Conservation (phyloP, 2,329 filamentous ascomycete species). For the Cladophialophora carrionii region DNA sequence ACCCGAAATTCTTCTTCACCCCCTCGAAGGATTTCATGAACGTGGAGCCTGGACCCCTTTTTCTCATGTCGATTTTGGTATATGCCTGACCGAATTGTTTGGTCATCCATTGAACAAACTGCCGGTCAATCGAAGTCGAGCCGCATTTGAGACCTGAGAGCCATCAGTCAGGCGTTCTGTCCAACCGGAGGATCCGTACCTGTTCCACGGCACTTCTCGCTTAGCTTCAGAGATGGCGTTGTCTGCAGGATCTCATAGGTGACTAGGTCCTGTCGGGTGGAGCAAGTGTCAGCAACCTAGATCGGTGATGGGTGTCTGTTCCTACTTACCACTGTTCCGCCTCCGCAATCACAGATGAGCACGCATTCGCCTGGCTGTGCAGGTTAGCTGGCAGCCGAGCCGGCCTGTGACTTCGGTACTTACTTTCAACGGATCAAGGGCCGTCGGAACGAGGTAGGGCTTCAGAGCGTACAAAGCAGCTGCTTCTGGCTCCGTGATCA, state of each 20-base stretch:
- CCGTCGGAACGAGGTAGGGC: not conserved
- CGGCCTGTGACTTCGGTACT: not conserved
- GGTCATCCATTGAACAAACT: not conserved
- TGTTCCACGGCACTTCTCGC: not conserved
- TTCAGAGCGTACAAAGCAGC: slow-evolving; percentile 36
- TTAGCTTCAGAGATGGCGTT: not conserved
- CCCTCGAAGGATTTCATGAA: not conserved
- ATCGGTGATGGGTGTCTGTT: not conserved
- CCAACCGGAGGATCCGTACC: not conserved
- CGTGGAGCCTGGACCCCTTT: not conserved
- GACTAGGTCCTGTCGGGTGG: not conserved
- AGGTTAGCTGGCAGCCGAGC: not conserved
- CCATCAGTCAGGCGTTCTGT: not conserved
- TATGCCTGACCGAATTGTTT: not conserved
- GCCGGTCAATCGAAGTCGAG: slow-evolving; percentile 3
- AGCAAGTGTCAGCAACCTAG: not conserved
- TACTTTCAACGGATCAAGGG: not conserved
- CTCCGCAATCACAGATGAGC: not conserved
- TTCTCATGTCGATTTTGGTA: not conserved
- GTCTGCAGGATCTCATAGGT: not conserved
- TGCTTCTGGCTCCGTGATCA: slow-evolving; percentile 38
- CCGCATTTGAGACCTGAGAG: not conserved
- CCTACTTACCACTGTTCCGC: not conserved
- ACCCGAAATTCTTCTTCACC: not conserved
- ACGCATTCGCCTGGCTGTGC: not conserved